Conservation (phyloP, 2,329 filamentous ascomycete species). For the Tolypocladium guangdongense region DNA sequence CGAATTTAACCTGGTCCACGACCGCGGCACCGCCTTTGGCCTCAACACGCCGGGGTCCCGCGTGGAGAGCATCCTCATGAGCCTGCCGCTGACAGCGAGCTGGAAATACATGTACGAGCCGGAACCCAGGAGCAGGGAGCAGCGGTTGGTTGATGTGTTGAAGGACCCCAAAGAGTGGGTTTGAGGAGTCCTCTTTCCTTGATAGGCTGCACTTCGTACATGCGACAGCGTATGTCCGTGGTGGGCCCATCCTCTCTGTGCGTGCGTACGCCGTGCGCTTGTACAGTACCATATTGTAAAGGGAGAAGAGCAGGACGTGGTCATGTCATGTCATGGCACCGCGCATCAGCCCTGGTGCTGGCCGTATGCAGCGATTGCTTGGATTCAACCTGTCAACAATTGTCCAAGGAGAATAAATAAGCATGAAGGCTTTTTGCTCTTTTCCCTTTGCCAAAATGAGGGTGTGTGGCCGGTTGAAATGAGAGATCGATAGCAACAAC, state of each 20-base stretch:
- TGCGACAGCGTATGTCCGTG: not conserved
- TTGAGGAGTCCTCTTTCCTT: slow-evolving; percentile 17
- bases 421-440: not conserved
- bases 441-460: not conserved
- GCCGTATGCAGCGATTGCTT: not conserved
- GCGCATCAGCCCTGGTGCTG: not conserved
- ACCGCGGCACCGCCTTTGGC: slow-evolving; percentile 89
- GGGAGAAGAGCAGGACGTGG: not conserved
- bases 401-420: not conserved
- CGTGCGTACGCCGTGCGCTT: not conserved
- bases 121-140: slow-evolving; percentile 64
- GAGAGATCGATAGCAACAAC: not conserved
- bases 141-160: slow-evolving; percentile 65
- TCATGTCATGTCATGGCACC: not conserved
- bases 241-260: not conserved
- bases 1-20: slow-evolving; percentile 96
- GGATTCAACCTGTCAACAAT: not conserved
- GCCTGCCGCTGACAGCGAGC: slow-evolving; percentile 78
- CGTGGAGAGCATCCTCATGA: slow-evolving; percentile 97
- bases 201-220: not conserved
- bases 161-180: slow-evolving; percentile 58
- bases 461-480: not conserved
- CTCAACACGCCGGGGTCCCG: slow-evolving; percentile 84
- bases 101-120: slow-evolving; percentile 96
- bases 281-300: not conserved